Evolutionary conservation across 1,284 basidiomycete species (phyloP).

Genomic region (Cerioporus squamosus): DNA sequence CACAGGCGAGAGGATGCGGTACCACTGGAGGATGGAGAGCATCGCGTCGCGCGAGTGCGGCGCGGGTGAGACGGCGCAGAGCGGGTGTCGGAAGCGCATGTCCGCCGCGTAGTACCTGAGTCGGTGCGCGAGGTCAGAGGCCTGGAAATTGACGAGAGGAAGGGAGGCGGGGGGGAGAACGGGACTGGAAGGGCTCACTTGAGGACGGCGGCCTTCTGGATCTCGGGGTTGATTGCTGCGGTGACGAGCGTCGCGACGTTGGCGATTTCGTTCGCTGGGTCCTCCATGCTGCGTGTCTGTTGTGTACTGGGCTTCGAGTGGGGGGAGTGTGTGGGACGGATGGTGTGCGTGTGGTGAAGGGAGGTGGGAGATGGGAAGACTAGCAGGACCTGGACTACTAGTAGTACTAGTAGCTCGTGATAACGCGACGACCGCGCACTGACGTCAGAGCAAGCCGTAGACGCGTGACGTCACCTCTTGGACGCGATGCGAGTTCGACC

Average conservation of each 20-base stretch:
- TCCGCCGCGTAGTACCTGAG: conserved; percentile 51
- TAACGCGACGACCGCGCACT: too few relatives aligned
- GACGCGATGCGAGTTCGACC: too few relatives aligned
- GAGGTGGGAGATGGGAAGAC: neutral
- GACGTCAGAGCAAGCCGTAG: neutral
- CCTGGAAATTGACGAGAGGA: too few relatives aligned
- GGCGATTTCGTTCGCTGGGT: conserved; percentile 52
- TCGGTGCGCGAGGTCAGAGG: neutral
- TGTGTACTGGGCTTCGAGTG: neutral
- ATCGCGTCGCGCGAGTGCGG: conserved; percentile 45
- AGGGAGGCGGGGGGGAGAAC: too few relatives aligned
- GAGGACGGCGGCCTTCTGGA: conserved; percentile 49
- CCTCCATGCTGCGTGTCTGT: conserved; percentile 45
- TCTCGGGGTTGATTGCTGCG: conserved; percentile 47
- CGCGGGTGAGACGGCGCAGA: conserved; percentile 49
- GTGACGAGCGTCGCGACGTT: conserved; percentile 48
- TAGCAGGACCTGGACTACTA: too few relatives aligned
- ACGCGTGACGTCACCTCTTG: neutral
- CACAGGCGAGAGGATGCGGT: neutral
- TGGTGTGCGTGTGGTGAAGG: neutral
- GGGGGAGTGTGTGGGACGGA: too few relatives aligned
- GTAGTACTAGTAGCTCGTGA: too few relatives aligned
- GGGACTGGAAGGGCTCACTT: conserved; percentile 30
- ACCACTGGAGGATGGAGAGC: neutral
- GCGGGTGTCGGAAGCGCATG: conserved; percentile 57